Percentiles rank a stretch among this genome's conserved stretches.
These are phyloP conservation scores for Arthrobotrys conoides DNA, from an alignment of 2,329 filamentous ascomycete species.

Conservation along the genomic window DNA sequence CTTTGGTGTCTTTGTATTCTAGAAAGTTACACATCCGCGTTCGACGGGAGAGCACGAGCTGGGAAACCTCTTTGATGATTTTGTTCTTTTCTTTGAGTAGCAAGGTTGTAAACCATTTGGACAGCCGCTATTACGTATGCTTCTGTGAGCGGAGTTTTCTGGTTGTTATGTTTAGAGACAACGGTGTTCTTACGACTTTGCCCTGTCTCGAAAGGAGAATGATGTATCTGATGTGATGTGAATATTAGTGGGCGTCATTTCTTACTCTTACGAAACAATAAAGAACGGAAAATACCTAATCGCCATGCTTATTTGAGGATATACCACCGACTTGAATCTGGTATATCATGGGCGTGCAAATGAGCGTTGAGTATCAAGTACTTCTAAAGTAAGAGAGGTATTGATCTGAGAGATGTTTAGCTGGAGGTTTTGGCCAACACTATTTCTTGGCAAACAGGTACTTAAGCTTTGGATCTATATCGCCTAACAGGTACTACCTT, in stretches of 20 bases:
- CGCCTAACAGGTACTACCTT: not conserved
- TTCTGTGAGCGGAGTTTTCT: slow-evolving; percentile 14
- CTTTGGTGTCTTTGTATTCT: slow-evolving; percentile 99
- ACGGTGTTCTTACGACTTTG: slow-evolving; percentile 86
- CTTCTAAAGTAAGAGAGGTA: not conserved
- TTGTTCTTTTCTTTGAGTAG: slow-evolving; percentile 99
- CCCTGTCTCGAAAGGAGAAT: slow-evolving; percentile 98
- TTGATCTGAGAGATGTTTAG: slow-evolving; percentile 1
- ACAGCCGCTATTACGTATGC: slow-evolving; percentile 78
- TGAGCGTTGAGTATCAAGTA: too few species aligned
- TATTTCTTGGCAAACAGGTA: slow-evolving; percentile 23
- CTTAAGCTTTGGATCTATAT: not conserved
- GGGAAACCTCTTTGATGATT: slow-evolving; percentile 99
- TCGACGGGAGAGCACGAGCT: slow-evolving; percentile 92
- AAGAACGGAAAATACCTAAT: slow-evolving; percentile 29
- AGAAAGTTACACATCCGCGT: slow-evolving; percentile 99
- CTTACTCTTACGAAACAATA: too few species aligned
- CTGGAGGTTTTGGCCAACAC: slow-evolving; percentile 1
- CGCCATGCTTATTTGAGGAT: slow-evolving; percentile 20
- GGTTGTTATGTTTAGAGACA: not conserved
- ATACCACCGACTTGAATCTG: not conserved
- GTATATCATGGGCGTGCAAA: not conserved
- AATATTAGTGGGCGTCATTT: not conserved
- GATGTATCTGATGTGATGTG: slow-evolving; percentile 79
- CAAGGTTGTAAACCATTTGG: slow-evolving; percentile 99